Conservation (phyloP, 2,329 filamentous ascomycete genomes). For the Aspergillus luchuensis region DNA sequence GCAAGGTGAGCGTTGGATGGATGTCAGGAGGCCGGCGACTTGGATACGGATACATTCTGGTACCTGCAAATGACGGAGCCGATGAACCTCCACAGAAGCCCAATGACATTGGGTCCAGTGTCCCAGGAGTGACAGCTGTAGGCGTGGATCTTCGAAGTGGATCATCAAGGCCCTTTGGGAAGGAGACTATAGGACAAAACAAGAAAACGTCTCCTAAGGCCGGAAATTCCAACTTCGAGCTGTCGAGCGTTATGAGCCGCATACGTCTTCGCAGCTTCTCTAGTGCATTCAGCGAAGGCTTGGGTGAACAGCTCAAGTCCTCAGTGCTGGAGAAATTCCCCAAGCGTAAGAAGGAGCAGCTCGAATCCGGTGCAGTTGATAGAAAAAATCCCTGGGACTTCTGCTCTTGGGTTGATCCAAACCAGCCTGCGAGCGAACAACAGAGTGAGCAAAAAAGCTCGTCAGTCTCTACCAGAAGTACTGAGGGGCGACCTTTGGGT, state of each 20-base stretch:
- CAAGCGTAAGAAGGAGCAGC: slow-evolving; percentile 14
- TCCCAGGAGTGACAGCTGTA: neutral
- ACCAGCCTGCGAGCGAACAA: slow-evolving; percentile 7
- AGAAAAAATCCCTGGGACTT: slow-evolving; percentile 20
- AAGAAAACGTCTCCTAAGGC: slow-evolving; percentile 6
- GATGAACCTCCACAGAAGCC: neutral
- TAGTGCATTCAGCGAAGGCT: slow-evolving; percentile 15
- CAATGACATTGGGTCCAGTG: neutral
- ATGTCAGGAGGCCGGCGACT: slow-evolving; percentile 43
- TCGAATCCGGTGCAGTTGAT: neutral
- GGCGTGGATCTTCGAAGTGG: neutral
- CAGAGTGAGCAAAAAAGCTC: slow-evolving; percentile 1
- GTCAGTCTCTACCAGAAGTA: neutral
- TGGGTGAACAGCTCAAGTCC: slow-evolving; percentile 15
- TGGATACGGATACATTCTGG: slow-evolving; percentile 44
- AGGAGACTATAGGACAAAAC: neutral
- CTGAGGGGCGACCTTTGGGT: slow-evolving; percentile 11
- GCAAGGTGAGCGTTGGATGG: slow-evolving; percentile 45
- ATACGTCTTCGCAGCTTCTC: slow-evolving; percentile 15
- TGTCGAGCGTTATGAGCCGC: slow-evolving; percentile 18
- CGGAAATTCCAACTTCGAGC: slow-evolving; percentile 13
- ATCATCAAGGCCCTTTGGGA: neutral
- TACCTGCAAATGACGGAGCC: slow-evolving; percentile 28
- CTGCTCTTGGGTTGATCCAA: slow-evolving; percentile 18
- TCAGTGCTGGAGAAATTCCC: slow-evolving; percentile 25